phyloP scores from a whole-genome alignment of 164 flowering plant species.

The Akebia trifoliata region DNA sequence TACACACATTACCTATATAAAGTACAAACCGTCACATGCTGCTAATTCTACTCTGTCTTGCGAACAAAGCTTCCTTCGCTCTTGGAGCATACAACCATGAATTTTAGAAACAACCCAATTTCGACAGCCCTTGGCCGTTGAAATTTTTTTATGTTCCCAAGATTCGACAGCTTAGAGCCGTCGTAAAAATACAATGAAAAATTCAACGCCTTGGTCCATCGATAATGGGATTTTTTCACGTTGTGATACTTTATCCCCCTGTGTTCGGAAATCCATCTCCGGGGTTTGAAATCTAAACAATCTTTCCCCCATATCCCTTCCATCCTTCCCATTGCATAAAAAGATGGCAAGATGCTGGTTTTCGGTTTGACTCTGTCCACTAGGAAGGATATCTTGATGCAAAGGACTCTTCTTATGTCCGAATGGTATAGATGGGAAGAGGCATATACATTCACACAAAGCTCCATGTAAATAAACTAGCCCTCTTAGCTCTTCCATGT shows the following conservation, averaged over 20 bases:
- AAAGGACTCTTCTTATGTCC: conserved; percentile 19
- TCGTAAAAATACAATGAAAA: too few species aligned
- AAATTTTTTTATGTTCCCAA: too few species aligned
- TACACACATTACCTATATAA: too few species aligned
- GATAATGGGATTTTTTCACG: too few species aligned
- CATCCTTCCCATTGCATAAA: conserved; percentile 47
- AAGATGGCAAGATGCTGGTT: conserved; percentile 17
- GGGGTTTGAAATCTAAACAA: conserved; percentile 46
- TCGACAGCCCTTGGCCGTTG: too few species aligned
- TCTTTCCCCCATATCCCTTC: conserved; percentile 43
- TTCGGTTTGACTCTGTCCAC: conserved; percentile 26
- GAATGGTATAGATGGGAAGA: conserved; percentile 38
- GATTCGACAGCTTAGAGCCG: too few species aligned
- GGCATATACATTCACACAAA: conserved; percentile 31
- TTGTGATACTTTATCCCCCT: conserved; percentile 27
- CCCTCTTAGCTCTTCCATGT: conserved; percentile 10
- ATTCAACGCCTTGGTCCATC: too few species aligned
- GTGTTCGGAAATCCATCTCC: conserved; percentile 43
- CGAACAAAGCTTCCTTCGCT: too few species aligned
- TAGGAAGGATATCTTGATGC: conserved; percentile 31
- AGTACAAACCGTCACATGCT: too few species aligned
- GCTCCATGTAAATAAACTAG: conserved; percentile 47
- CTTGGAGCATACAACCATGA: too few species aligned
- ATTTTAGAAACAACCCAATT: too few species aligned
- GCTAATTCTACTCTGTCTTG: too few species aligned